phyloP scores from a whole-genome alignment of 2,329 filamentous ascomycete genomes.

The Graphium sp. region DNA sequence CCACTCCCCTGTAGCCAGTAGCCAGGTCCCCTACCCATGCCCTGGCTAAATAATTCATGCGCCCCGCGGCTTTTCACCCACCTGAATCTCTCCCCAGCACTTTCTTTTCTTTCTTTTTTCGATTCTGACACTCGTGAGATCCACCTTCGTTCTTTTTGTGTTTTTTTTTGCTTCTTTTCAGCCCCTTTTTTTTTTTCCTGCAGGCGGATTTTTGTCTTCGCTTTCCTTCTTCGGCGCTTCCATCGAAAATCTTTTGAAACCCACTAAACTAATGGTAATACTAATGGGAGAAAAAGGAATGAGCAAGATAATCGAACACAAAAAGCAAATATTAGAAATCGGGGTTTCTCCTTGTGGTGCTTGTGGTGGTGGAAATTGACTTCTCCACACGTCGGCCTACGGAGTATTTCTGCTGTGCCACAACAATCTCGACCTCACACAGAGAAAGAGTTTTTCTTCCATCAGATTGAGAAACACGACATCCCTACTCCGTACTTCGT shows the following conservation, averaged over 20 bases:
- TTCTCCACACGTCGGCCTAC: too few relatives aligned
- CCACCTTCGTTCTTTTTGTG: constrained; percentile 1
- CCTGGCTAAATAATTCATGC: too few relatives aligned
- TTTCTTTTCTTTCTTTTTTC: constrained; percentile 5
- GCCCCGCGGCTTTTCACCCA: too few relatives aligned
- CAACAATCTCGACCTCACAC: constrained; percentile 1
- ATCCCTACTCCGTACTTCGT: too few relatives aligned
- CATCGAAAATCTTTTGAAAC: too few relatives aligned
- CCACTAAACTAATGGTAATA: constrained; percentile 3
- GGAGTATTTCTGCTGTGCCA: neutral
- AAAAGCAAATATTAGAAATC: too few relatives aligned
- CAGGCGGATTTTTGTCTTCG: too few relatives aligned
- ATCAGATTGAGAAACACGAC: constrained; percentile 4
- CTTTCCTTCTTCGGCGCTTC: too few relatives aligned
- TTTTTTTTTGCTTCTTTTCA: constrained; percentile 4
- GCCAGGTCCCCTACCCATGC: too few relatives aligned
- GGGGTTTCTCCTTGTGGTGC: constrained; percentile 4
- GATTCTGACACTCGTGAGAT: constrained; percentile 3
- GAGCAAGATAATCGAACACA: constrained; percentile 4
- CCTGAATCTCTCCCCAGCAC: too few relatives aligned
- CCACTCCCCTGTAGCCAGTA: too few relatives aligned
- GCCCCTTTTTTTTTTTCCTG: too few relatives aligned
- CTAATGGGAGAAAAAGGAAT: constrained; percentile 4
- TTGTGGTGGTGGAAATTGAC: constrained; percentile 4
- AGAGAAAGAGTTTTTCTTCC: constrained; percentile 1